These are phyloP conservation scores for Apostasia ramifera DNA, from an alignment of 106 monocot genomes.

Conservation along the genomic window DNA sequence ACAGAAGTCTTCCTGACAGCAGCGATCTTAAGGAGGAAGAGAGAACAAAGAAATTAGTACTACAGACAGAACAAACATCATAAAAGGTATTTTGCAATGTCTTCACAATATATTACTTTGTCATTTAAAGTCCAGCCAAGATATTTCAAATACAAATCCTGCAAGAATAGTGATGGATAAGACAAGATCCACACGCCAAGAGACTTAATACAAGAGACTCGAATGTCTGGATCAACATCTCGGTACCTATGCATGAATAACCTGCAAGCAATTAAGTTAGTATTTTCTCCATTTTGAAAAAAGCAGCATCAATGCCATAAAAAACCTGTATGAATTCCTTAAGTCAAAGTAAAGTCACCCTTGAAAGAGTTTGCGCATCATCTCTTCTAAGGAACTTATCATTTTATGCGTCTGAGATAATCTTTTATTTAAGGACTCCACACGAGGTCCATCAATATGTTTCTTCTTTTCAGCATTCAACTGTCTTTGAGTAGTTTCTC, in stretches of 20 bases:
- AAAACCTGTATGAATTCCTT: background rate
- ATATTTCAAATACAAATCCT: slow-evolving; percentile 94
- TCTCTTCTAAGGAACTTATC: slow-evolving; percentile 74
- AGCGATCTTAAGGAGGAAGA: slow-evolving; percentile 55
- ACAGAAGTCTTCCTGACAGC: slow-evolving; percentile 86
- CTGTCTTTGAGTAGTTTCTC: slow-evolving; percentile 98
- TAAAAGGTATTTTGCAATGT: background rate
- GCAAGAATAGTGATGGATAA: slow-evolving; percentile 93
- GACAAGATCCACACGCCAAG: slow-evolving; percentile 91
- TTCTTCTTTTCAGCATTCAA: slow-evolving; percentile 98
- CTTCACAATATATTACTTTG: slow-evolving; percentile 42
- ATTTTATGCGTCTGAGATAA: slow-evolving; percentile 72
- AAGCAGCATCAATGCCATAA: background rate
- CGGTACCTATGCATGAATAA: slow-evolving; percentile 98
- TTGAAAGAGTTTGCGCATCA: slow-evolving; percentile 95
- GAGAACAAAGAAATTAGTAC: slow-evolving; percentile 8
- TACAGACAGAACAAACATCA: background rate
- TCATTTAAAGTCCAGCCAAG: slow-evolving; percentile 99
- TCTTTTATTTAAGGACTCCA: slow-evolving; percentile 84
- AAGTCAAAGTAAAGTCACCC: slow-evolving; percentile 40
- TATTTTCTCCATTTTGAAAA: no score
- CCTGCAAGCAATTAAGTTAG: slow-evolving; percentile 28
- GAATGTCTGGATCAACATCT: slow-evolving; percentile 91
- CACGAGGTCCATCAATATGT: slow-evolving; percentile 70
- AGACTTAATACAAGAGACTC: slow-evolving; percentile 77